These are phyloP conservation scores for Sphagnum tenellum DNA, from an alignment of 225 moss, liverwort and hornwort genomes.

Conservation along the genomic window DNA sequence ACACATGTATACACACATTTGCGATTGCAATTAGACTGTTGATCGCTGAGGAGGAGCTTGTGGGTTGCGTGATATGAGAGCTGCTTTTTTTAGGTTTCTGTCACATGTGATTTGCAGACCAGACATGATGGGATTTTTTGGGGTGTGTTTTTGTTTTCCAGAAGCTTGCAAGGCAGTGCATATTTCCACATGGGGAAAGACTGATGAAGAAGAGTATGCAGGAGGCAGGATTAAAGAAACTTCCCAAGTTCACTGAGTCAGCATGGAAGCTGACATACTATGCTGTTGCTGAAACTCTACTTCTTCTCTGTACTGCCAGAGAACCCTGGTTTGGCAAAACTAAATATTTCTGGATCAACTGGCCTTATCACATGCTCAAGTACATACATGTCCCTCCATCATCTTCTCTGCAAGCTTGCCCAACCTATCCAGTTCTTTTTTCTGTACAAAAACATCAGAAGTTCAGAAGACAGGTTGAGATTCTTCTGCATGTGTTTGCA, in stretches of 20 bases:
- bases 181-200: constrained; percentile 26
- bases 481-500: no score
- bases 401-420: background rate
- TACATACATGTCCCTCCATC: constrained; percentile 10
- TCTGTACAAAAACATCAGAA: no score
- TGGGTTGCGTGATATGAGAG: background rate
- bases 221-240: constrained; percentile 47
- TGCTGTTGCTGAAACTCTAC: constrained; percentile 15
- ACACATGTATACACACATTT: background rate
- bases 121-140: no score
- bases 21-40: background rate
- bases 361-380: constrained; percentile 77
- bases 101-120: background rate
- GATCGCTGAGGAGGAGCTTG: background rate
- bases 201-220: constrained; percentile 15
- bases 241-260: constrained; percentile 64
- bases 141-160: constrained; percentile 8
- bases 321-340: constrained; percentile 72
- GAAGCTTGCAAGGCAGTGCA: constrained; percentile 31
- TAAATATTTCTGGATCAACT: constrained; percentile 58
- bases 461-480: no score
- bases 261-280: constrained; percentile 86
- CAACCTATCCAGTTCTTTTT: no score
- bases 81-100: background rate
- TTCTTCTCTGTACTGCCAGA: constrained; percentile 18